Percentiles rank a stretch among this genome's conserved stretches.
These are phyloP conservation scores for Penicillium oxalicum DNA, from an alignment of 2,329 filamentous ascomycete species.

Conservation along the genomic window DNA sequence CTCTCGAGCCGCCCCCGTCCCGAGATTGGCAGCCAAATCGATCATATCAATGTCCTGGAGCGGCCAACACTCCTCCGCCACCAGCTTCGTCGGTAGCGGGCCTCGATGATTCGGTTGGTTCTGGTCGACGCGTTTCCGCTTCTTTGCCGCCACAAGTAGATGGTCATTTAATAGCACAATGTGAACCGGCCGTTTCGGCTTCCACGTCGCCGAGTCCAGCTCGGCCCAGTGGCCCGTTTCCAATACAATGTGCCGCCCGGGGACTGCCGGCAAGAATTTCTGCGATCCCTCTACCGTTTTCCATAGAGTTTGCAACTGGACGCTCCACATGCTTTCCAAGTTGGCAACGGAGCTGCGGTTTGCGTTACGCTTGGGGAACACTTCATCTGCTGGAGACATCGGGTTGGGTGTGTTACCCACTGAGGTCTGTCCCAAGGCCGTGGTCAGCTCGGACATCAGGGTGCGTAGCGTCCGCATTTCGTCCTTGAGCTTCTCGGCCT, in stretches of 20 bases:
- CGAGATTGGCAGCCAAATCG: constrained; percentile 61
- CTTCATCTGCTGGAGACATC: constrained; percentile 48
- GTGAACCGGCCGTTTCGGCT: constrained; percentile 80
- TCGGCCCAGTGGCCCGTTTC: constrained; percentile 94
- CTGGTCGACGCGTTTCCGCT: constrained; percentile 81
- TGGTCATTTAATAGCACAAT: constrained; percentile 94
- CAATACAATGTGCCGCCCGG: constrained; percentile 87
- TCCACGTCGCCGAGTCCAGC: constrained; percentile 95
- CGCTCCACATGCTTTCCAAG: constrained; percentile 62
- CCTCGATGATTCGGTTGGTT: constrained; percentile 41
- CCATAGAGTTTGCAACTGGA: constrained; percentile 73
- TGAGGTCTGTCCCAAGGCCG: constrained; percentile 50
- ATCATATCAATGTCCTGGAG: constrained; percentile 88
- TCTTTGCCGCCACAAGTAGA: constrained; percentile 80
- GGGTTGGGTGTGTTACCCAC: constrained; percentile 50
- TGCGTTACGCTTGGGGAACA: constrained; percentile 50
- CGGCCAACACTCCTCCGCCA: constrained; percentile 92
- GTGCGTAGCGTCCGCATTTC: constrained; percentile 90
- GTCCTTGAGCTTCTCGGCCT: constrained; percentile 92
- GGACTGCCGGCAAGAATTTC: constrained; percentile 85
- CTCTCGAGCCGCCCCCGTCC: constrained; percentile 32
- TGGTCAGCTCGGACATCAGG: constrained; percentile 86
- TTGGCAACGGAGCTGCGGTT: constrained; percentile 86
- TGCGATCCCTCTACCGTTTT: constrained; percentile 97
- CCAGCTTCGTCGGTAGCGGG: constrained; percentile 61